phyloP scores from a whole-genome alignment of 75 land plant species.

The Isoetes taiwanensis region DNA sequence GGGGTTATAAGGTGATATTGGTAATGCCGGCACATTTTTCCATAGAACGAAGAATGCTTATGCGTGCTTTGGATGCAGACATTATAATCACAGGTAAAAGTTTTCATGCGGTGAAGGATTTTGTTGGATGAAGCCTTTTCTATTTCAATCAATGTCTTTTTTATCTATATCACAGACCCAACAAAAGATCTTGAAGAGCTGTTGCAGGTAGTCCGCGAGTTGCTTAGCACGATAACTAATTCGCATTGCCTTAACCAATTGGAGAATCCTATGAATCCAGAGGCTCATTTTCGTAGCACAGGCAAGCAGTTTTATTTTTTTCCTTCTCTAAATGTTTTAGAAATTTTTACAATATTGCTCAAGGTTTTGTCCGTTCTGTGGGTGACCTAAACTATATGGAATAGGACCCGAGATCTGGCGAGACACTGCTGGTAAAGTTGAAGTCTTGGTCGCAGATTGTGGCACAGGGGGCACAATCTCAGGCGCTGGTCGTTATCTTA shows the following conservation, averaged over 20 bases:
- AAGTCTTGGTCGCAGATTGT: slow-evolving; percentile 25
- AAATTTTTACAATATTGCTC: too few relatives aligned
- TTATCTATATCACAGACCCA: too few relatives aligned
- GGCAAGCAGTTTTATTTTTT: too few relatives aligned
- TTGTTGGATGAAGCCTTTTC: slow-evolving; percentile 3
- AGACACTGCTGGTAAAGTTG: slow-evolving; percentile 36
- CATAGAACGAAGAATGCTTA: neutral
- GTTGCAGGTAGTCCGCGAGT: slow-evolving; percentile 4
- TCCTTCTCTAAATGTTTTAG: too few relatives aligned
- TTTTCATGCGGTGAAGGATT: neutral
- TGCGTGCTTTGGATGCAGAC: neutral
- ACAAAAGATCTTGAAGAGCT: too few relatives aligned
- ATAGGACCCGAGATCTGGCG: slow-evolving; percentile 35
- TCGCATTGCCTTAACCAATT: slow-evolving; percentile 21
- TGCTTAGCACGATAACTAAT: slow-evolving; percentile 18
- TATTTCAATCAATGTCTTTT: too few relatives aligned
- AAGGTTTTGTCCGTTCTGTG: too few relatives aligned
- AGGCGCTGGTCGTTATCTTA: slow-evolving; percentile 29
- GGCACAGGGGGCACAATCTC: slow-evolving; percentile 34
- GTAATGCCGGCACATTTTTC: slow-evolving; percentile 20
- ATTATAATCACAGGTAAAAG: neutral
- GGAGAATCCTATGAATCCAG: slow-evolving; percentile 20
- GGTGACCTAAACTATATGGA: too few relatives aligned
- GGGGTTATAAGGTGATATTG: slow-evolving; percentile 18
- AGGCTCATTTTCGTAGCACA: slow-evolving; percentile 25